These are phyloP conservation scores for Blastomyces silverae DNA, from an alignment of 2,329 filamentous ascomycete species.

Conservation along the genomic window DNA sequence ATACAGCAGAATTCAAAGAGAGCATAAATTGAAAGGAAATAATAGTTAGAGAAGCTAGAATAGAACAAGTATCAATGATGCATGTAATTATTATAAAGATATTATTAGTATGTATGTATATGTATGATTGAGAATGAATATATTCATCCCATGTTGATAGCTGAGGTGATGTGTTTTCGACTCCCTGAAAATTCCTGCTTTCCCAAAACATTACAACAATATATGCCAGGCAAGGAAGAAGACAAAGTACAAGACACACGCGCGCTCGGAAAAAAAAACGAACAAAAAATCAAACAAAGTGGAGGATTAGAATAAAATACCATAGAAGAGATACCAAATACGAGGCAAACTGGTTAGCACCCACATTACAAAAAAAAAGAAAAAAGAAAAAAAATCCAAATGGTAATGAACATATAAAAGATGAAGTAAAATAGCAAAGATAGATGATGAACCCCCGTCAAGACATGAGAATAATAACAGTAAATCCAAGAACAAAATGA, in stretches of 20 bases:
- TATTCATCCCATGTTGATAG: constrained; percentile 3
- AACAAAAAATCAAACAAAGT: background rate
- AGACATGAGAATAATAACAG: background rate
- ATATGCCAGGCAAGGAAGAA: background rate
- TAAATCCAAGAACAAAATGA: background rate
- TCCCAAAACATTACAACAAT: background rate
- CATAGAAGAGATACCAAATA: constrained; percentile 10
- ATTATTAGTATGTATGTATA: constrained; percentile 11
- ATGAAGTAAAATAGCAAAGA: background rate
- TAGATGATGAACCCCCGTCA: background rate
- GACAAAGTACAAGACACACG: background rate
- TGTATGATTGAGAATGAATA: background rate
- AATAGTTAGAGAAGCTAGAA: too few relatives aligned
- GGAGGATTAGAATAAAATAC: background rate
- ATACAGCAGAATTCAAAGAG: background rate
- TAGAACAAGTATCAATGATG: background rate
- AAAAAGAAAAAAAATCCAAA: background rate
- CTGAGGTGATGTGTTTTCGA: background rate
- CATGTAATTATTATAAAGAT: constrained; percentile 8
- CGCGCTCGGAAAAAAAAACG: background rate
- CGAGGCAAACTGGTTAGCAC: constrained; percentile 3
- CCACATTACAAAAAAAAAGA: constrained; percentile 14
- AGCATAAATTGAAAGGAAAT: background rate
- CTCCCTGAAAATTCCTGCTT: background rate
- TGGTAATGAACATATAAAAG: background rate